Base-by-base conservation (phyloP, 805 yeast genomes). In the Tetrapisispora fleetii region DNA sequence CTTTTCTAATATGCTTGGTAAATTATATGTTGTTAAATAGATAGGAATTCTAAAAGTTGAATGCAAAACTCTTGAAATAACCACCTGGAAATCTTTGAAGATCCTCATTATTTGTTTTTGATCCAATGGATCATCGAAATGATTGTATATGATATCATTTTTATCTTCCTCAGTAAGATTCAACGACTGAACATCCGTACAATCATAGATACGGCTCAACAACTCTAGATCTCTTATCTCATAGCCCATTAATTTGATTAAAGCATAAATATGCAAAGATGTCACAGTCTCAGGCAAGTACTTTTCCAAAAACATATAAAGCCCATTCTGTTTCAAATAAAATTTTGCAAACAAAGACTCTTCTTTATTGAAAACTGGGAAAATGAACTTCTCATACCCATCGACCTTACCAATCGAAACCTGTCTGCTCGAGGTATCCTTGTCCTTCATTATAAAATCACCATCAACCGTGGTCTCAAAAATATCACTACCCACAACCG, bases 161-260 rank as follows among this genome's bases (percentile, higher is more conserved):
- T 22, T 50, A 50, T 42, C 39, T 38, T 49, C 44, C 38, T 52
- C 40, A 3, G 18, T 32, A 6, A 41, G 30, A 18, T 28, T 28
- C 21, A 41, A 41, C 4, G 56, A 32, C 45, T 56, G 45, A 53
- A 47, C 46, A 53, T 58, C 63, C 13, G 56, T 59, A 36, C 55
- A 58, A 52, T 59, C 48, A 21, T 60, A 53, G 7, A 62, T 55
- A 2, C 57, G 51, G 13, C 59, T 64, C 43, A 71, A 73, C 62
- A 54, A 62, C 51, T 61, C 65, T 24, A 57, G 54, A 46, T 67
- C 69, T 44, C 62, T 67, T 27, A 63, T 56, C 47, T 65, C 68
- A 57, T 77, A 87, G 1, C 96, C 96, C 22, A 89, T 62, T 37
- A 82, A 67, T 43, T 78, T 70, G 11, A 84, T 76, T 44, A 85